Conservation (phyloP, 805 yeast genomes). For the Saturnispora galanensis region DNA sequence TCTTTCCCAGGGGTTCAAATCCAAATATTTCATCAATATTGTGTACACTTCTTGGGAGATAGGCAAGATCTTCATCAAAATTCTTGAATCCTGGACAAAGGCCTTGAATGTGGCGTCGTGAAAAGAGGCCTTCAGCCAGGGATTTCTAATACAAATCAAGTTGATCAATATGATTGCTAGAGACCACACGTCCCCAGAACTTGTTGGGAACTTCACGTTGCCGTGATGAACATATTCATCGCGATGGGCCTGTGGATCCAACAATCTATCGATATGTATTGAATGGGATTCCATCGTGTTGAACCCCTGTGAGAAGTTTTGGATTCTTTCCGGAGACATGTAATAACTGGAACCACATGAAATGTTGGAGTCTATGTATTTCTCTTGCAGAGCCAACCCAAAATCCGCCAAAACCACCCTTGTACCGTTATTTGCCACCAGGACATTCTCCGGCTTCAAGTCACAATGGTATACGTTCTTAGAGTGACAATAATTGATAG, state of each 20-base stretch:
- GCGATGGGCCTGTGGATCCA: constrained; percentile 16
- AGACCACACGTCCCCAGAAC: constrained; percentile 82
- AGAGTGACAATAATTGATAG: constrained; percentile 72
- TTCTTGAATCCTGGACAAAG: constrained; percentile 43
- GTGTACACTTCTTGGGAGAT: constrained; percentile 52
- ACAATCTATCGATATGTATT: constrained; percentile 22
- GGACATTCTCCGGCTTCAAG: constrained; percentile 88
- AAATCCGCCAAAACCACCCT: constrained; percentile 70
- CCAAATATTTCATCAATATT: constrained; percentile 37
- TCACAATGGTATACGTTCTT: constrained; percentile 87
- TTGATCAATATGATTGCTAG: constrained; percentile 73
- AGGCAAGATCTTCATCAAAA: constrained; percentile 62
- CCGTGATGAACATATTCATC: constrained; percentile 15
- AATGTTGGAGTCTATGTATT: constrained; percentile 50
- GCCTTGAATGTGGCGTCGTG: constrained; percentile 58
- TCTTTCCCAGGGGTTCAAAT: constrained; percentile 40
- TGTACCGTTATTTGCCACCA: constrained; percentile 50
- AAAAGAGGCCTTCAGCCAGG: constrained; percentile 77
- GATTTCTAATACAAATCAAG: constrained; percentile 74
- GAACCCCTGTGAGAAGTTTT: constrained; percentile 31
- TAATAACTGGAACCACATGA: constrained; percentile 85
- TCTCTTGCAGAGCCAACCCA: constrained; percentile 68
- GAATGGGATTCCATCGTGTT: constrained; percentile 25
- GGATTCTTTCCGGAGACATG: constrained; percentile 81
- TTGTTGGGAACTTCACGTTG: constrained; percentile 45